Evolutionary conservation across 2,329 filamentous ascomycete genomes (phyloP), one percentile per base, ranked within the genome.

Genomic region (Daldinia sp.): DNA sequence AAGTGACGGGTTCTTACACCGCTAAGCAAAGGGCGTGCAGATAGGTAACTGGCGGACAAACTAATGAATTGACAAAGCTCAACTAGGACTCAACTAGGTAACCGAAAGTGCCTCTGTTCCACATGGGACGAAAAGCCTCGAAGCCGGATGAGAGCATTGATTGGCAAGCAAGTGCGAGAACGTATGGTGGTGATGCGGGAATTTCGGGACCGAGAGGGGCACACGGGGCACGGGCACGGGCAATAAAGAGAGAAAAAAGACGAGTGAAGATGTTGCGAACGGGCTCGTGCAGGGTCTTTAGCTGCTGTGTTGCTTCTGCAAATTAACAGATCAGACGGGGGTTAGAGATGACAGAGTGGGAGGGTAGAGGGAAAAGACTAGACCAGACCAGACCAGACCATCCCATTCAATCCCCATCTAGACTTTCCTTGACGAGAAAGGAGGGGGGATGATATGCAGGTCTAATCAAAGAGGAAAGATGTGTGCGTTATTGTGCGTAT

Each of bases 161-260:
- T 74, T 75, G 73, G 73, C 69, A 71, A 71, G 37, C 51, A 54
- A 18, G 59, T 51, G 62, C 56, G 54, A 65, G 63, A 50, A 60
- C 41, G 53, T 23, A 50, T 62, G 60, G 44, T 55, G 44, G 18
- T 63, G 71, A 69, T 75, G 75, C 74, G 74, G 71, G 72, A 67
- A 67, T 72, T 71, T 76, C 75, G 75, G 75, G 75, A 76, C 75
- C 75, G 75, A 76, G 57, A 41, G 33, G 33, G 33, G 33, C 33
- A 9, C 33, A 10, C 20, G 46, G 61, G 53, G 35, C 35, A 39
- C 35, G 35, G 64, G 42, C 51, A 61, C 51, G 15, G 46, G 42
- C 44, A 65, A 59, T 26, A 57, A 57, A 63, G 30, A 59, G 30
- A 58, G 28, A 48, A 13, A 39, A 30, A 13, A 44, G 33, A 54